Evolutionary conservation across 2,329 filamentous ascomycete genomes (phyloP).

Genomic region (Hypoxylon sp.): DNA sequence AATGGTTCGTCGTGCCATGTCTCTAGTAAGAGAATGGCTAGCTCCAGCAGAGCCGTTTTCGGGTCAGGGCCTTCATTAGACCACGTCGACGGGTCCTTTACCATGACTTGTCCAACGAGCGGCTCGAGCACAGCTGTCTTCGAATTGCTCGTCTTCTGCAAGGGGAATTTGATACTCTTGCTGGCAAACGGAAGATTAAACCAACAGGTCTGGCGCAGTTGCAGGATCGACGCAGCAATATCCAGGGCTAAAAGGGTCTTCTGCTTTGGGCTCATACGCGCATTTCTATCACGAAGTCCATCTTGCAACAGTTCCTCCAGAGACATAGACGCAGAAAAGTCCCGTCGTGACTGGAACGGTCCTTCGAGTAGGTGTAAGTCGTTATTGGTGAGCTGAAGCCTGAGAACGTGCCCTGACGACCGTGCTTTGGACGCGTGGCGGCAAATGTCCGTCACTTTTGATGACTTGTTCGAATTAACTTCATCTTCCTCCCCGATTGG

Average conservation of each 20-base stretch:
- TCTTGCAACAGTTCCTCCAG: background rate
- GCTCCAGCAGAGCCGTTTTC: constrained; percentile 43
- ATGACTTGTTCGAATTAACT: background rate
- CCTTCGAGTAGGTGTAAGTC: constrained; percentile 13
- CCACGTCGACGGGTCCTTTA: background rate
- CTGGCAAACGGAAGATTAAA: constrained; percentile 21
- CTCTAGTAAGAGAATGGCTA: constrained; percentile 50
- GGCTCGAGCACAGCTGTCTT: background rate
- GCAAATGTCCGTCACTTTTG: background rate
- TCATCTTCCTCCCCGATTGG: background rate
- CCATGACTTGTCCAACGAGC: background rate
- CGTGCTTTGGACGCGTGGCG: constrained; percentile 3
- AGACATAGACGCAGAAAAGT: background rate
- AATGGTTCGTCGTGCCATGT: constrained; percentile 38
- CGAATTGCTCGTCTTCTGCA: background rate
- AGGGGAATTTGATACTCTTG: constrained; percentile 13
- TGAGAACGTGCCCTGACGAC: constrained; percentile 7
- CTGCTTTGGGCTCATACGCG: background rate
- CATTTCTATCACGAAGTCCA: background rate
- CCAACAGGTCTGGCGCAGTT: constrained; percentile 25
- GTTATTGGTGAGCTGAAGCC: constrained; percentile 5
- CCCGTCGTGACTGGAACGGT: background rate
- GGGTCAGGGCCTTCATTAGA: constrained; percentile 8
- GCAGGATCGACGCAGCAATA: constrained; percentile 18
- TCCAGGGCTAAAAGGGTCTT: constrained; percentile 1